Conservation (phyloP, 352 stramenopile species). For the Pythium coloratum region DNA sequence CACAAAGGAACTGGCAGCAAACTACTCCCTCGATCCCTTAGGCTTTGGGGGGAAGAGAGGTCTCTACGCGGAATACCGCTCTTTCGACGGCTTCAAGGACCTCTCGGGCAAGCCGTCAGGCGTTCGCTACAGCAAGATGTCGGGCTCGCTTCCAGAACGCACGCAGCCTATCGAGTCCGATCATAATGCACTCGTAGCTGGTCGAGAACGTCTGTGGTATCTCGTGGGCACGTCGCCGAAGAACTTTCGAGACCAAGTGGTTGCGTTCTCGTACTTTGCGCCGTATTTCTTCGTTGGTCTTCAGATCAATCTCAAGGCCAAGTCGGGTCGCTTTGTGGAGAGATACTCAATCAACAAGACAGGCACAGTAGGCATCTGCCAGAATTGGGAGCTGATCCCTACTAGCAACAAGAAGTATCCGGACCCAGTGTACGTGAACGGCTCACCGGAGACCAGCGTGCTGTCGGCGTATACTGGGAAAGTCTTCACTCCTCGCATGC, state of each 20-base stretch:
- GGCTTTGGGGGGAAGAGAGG: slow-evolving; percentile 20
- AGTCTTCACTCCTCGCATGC: not conserved
- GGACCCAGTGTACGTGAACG: slow-evolving; percentile 6
- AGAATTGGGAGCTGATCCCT: slow-evolving; percentile 13
- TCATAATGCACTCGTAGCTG: slow-evolving; percentile 20
- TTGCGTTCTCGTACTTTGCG: not conserved
- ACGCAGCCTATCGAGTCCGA: slow-evolving; percentile 22
- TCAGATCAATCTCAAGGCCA: slow-evolving; percentile 16
- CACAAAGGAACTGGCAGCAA: slow-evolving; percentile 18
- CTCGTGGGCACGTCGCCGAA: slow-evolving; percentile 3
- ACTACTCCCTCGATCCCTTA: slow-evolving; percentile 17
- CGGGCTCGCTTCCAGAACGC: slow-evolving; percentile 20
- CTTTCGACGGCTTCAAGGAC: slow-evolving; percentile 22
- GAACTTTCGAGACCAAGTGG: slow-evolving; percentile 4
- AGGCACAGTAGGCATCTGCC: slow-evolving; percentile 8
- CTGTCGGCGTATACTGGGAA: not conserved
- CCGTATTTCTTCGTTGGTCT: slow-evolving; percentile 17
- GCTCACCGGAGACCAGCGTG: slow-evolving; percentile 1
- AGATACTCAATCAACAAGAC: slow-evolving; percentile 6
- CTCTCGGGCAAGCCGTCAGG: slow-evolving; percentile 26
- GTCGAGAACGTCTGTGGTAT: slow-evolving; percentile 23
- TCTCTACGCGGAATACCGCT: slow-evolving; percentile 18
- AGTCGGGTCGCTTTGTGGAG: slow-evolving; percentile 14
- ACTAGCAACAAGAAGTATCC: slow-evolving; percentile 5
- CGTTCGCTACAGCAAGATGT: slow-evolving; percentile 21